Evolutionary conservation across 345 rosid genomes (phyloP).

Genomic region (Lenwebbia sp.): DNA sequence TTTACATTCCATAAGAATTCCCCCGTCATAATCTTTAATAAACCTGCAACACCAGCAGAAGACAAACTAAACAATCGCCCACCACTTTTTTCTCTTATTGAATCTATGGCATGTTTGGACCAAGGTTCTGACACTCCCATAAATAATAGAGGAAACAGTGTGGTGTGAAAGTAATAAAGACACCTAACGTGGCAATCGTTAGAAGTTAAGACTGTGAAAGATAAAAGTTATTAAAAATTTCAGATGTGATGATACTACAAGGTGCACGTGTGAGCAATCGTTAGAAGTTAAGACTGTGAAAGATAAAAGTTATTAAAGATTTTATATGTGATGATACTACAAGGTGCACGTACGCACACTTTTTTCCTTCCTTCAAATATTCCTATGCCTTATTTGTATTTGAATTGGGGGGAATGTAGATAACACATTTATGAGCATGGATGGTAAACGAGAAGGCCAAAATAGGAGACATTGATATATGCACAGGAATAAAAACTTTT

Average conservation of each 20-base stretch:
- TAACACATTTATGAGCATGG: neutral
- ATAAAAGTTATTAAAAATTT: neutral
- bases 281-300: neutral
- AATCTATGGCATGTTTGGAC: neutral
- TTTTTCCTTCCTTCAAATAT: neutral
- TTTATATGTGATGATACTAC: neutral
- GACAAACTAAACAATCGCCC: neutral
- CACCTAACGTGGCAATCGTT: neutral
- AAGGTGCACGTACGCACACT: neutral
- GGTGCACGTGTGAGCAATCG: neutral
- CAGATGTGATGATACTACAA: neutral
- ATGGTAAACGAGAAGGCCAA: neutral
- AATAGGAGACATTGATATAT: neutral
- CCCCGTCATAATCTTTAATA: slow-evolving; percentile 98
- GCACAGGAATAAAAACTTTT: neutral
- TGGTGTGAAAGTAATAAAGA: neutral
- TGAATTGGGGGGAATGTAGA: neutral
- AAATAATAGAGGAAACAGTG: neutral
- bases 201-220: neutral
- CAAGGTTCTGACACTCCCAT: neutral
- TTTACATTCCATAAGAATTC: slow-evolving; percentile 98
- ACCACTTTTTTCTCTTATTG: neutral
- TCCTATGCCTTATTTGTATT: neutral
- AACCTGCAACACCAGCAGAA: slow-evolving; percentile 27
- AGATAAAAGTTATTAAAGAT: neutral